Conservation (phyloP, 495 filamentous ascomycete genomes). For the Trichocladium uniseriatum region DNA sequence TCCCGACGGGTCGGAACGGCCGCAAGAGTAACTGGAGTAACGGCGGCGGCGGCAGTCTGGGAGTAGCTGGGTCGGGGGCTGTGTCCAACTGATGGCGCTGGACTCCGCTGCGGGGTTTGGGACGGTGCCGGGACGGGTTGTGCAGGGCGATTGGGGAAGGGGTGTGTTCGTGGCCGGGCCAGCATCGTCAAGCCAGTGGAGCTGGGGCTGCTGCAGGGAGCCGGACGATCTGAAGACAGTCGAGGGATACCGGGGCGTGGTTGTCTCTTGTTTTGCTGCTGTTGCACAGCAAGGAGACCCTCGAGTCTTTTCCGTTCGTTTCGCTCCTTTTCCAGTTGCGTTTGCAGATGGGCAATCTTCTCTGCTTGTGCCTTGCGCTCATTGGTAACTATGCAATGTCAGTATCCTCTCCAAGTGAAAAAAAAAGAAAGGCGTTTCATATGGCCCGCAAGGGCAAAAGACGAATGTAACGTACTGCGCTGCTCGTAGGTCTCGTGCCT, state of each 20-base stretch:
- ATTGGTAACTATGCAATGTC: too few relatives aligned
- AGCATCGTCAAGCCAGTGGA: constrained; percentile 15
- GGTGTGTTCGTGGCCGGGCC: constrained; percentile 10
- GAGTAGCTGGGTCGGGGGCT: constrained; percentile 17
- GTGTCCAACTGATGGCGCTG: constrained; percentile 3
- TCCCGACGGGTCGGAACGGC: constrained; percentile 6
- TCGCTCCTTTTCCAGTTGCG: constrained; percentile 23
- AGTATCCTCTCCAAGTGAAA: too few relatives aligned
- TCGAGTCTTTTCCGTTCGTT: constrained; percentile 15
- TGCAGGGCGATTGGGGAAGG: neutral
- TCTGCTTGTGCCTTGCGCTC: constrained; percentile 18
- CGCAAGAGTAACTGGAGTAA: neutral
- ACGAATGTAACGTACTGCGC: too few relatives aligned
- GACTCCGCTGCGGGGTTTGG: neutral
- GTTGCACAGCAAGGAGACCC: constrained; percentile 11
- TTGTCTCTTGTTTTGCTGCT: constrained; percentile 3
- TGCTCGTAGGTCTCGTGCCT: constrained; percentile 30
- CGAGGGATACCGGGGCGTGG: constrained; percentile 7
- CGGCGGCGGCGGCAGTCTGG: constrained; percentile 8
- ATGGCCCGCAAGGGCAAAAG: too few relatives aligned
- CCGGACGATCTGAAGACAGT: constrained; percentile 6
- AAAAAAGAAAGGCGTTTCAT: too few relatives aligned
- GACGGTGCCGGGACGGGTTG: neutral
- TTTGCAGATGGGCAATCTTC: constrained; percentile 16
- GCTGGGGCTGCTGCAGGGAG: neutral